Evolutionary conservation across 345 rosid species (phyloP).

Genomic region (Arabidopsis suecica): DNA sequence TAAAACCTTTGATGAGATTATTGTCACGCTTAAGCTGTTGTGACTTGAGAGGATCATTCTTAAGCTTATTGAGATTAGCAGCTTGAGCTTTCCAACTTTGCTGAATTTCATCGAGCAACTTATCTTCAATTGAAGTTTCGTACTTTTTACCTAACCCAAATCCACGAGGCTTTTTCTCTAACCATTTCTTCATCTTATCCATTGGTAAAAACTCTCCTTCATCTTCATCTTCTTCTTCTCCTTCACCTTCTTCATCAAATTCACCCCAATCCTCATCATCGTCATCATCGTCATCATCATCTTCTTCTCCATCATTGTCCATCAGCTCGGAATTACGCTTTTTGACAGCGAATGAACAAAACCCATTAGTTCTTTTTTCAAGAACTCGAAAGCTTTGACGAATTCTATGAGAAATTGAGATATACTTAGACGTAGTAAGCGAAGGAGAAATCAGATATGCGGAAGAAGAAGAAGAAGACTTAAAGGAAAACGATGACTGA

Average conservation of each 20-base stretch:
- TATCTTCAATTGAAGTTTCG: conserved; percentile 74
- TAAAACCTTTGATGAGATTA: conserved; percentile 34
- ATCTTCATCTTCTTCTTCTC: conserved; percentile 45
- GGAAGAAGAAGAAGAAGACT: not conserved
- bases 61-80: conserved; percentile 68
- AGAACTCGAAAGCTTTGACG: conserved; percentile 28
- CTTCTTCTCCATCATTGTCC: conserved; percentile 22
- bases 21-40: conserved; percentile 38
- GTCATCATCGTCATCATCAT: conserved; percentile 35
- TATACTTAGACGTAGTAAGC: conserved; percentile 16
- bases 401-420: conserved; percentile 36
- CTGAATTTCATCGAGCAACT: conserved; percentile 75
- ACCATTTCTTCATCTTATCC: conserved; percentile 71
- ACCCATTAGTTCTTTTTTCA: conserved; percentile 30
- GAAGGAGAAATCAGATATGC: not conserved
- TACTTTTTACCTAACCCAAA: conserved; percentile 80
- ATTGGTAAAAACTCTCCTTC: conserved; percentile 55
- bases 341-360: conserved; percentile 31
- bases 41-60: conserved; percentile 53
- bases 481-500: not conserved
- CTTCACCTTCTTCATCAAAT: conserved; percentile 43
- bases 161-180: conserved; percentile 72
- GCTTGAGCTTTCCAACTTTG: conserved; percentile 73
- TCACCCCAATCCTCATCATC: conserved; percentile 50
- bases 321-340: conserved; percentile 21